phyloP scores from a whole-genome alignment of 495 filamentous ascomycete genomes.

The Neurospora sp. region DNA sequence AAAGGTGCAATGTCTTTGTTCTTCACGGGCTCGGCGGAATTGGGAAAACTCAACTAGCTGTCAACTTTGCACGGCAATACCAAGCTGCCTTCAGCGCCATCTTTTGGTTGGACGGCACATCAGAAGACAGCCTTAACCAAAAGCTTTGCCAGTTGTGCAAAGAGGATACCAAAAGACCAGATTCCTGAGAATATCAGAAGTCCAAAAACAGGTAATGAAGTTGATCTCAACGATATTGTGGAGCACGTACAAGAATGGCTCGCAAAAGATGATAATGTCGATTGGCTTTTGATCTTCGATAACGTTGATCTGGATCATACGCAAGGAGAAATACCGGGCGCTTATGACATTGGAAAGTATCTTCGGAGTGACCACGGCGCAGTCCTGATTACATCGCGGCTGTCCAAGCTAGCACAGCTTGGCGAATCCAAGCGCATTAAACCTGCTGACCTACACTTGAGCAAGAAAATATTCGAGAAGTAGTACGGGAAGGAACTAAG shows the following conservation, averaged over 20 bases:
- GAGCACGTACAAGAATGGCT: conserved; percentile 26
- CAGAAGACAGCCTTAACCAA: conserved; percentile 24
- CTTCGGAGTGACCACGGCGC: conserved; percentile 29
- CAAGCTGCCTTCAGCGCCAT: conserved; percentile 12
- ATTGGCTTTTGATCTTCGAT: conserved; percentile 33
- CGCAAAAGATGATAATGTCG: conserved; percentile 18
- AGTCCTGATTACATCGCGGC: conserved; percentile 23
- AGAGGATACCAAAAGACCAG: too few relatives aligned
- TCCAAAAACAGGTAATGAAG: too few relatives aligned
- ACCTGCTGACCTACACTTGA: conserved; percentile 3
- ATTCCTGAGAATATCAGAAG: too few relatives aligned
- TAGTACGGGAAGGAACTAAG: too few relatives aligned
- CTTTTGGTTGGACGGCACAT: conserved; percentile 22
- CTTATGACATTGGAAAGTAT: conserved; percentile 27
- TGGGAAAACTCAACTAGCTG: too few relatives aligned
- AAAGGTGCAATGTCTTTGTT: conserved; percentile 2
- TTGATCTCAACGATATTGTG: conserved; percentile 2
- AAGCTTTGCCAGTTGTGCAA: conserved; percentile 19
- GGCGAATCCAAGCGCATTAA: conserved; percentile 5
- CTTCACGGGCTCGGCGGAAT: conserved; percentile 16
- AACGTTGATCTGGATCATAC: conserved; percentile 28
- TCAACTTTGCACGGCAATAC: conserved; percentile 11
- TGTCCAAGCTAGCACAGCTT: conserved; percentile 7
- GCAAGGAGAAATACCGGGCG: conserved; percentile 14
- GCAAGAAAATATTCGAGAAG: background rate